Percentiles rank a stretch among this genome's conserved stretches.
Evolutionary conservation across 1,284 basidiomycete species (phyloP).

Genomic region (Trametes polyzona): DNA sequence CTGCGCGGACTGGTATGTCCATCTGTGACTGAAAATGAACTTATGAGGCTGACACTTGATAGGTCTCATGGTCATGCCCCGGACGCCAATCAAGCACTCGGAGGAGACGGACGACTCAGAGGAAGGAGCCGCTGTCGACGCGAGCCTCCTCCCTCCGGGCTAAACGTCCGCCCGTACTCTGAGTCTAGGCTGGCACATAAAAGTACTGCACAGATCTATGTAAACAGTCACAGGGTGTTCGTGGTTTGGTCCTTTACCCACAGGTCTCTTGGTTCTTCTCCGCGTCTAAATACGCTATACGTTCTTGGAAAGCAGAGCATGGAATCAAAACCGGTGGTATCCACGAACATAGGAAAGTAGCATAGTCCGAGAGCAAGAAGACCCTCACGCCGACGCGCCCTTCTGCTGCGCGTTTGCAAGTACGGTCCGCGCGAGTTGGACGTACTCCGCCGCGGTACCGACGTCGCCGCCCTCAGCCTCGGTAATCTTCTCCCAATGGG

Average conservation of each 20-base stretch:
- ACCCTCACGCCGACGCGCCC: background rate
- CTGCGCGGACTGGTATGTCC: slow-evolving; percentile 67
- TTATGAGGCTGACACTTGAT: slow-evolving; percentile 5
- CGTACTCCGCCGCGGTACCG: slow-evolving; percentile 55
- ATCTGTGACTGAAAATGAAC: background rate
- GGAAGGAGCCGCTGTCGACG: slow-evolving; percentile 68
- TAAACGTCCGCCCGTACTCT: slow-evolving; percentile 52
- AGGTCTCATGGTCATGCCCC: slow-evolving; percentile 97
- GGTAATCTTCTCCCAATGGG: slow-evolving; percentile 73
- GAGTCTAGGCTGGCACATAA: background rate
- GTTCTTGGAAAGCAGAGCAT: background rate
- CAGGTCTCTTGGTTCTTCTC: background rate
- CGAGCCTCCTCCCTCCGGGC: slow-evolving; percentile 89
- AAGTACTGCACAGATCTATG: slow-evolving; percentile 14
- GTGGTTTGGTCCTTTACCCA: background rate
- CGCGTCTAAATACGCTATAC: background rate
- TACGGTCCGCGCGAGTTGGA: slow-evolving; percentile 65
- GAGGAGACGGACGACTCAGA: slow-evolving; percentile 64
- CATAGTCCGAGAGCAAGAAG: too few species aligned
- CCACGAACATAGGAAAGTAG: background rate
- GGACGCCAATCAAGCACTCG: slow-evolving; percentile 79
- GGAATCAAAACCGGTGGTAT: too few species aligned
- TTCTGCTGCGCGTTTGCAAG: slow-evolving; percentile 42
- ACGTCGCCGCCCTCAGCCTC: slow-evolving; percentile 54
- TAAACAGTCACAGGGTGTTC: background rate